Conservation (phyloP, 2,329 filamentous ascomycete species). For the Pseudogymnoascus sp. region DNA sequence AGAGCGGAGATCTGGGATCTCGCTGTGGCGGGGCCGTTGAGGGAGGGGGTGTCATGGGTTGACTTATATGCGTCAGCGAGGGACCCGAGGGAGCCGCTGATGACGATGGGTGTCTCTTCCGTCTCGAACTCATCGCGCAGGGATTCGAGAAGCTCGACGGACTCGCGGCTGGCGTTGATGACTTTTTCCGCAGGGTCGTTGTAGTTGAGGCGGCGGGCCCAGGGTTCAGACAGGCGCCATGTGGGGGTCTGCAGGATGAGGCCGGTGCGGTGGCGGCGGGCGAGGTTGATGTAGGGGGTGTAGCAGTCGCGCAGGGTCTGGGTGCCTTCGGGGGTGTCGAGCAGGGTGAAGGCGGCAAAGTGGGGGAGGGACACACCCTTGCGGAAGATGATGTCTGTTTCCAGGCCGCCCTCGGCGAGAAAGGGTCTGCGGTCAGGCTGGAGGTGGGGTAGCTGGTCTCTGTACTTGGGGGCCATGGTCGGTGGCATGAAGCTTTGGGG, state of each 20-base stretch:
- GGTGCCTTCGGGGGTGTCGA: slow-evolving; percentile 7
- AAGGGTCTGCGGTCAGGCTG: slow-evolving; percentile 10
- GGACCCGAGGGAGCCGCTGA: neutral
- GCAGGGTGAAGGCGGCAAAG: slow-evolving; percentile 4
- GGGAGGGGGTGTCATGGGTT: neutral
- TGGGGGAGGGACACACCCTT: slow-evolving; percentile 7
- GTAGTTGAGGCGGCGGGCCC: slow-evolving; percentile 12
- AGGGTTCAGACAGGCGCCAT: slow-evolving; percentile 15
- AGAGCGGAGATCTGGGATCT: neutral
- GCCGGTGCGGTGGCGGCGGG: slow-evolving; percentile 11
- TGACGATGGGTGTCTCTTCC: neutral
- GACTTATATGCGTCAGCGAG: neutral
- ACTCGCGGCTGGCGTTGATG: neutral
- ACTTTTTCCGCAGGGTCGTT: neutral
- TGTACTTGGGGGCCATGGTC: slow-evolving; percentile 2
- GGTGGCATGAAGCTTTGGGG: neutral
- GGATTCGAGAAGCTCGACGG: neutral
- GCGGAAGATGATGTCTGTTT: slow-evolving; percentile 14
- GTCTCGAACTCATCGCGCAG: neutral
- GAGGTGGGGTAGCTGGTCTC: slow-evolving; percentile 13
- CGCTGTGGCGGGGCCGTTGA: slow-evolving; percentile 3
- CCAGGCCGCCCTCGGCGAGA: slow-evolving; percentile 14
- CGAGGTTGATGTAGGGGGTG: neutral
- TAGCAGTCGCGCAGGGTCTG: slow-evolving; percentile 4
- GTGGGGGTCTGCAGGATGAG: slow-evolving; percentile 15